Base-by-base conservation (phyloP, 345 rosid species). In the Rhodamnia rubescens region DNA sequence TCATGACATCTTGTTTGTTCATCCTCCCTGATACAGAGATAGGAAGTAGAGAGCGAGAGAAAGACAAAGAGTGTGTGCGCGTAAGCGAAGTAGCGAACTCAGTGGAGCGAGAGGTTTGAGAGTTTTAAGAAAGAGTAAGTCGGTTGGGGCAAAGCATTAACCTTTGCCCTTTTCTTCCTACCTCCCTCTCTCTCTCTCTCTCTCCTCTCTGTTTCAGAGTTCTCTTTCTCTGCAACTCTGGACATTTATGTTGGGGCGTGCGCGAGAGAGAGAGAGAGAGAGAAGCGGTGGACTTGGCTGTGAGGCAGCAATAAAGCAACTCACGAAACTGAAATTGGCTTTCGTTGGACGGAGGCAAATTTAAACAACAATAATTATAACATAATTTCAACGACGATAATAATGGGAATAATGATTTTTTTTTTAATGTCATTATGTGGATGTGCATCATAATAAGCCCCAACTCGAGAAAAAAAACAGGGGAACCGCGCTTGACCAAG, bases 1-100 rank as follows among this genome's bases (percentile, higher is more conserved):
- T 94, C 95, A 90, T 87, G 26, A 89, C 85, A 81, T 95, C 98
- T 89, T 93, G 95, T 84, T 94, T 95, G 87, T 85, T 93, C 98
- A 95, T 95, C 29, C 36, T 88, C 56, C 49, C 61, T 36, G 42
- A 20, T 18, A 36, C 78, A 69, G 26, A 18, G 81, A 55, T 83
- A 84, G 88, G 83, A 85, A 83, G 80, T 53, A 75, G 81, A 53
- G n/a, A 82, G 52, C 83, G 47, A 20, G 20, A 54, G 61, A 54
- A 57, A 85, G 82, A 78, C 69, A 54, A 53, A 85, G 82, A 78
- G 81, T 24, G 15, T 15, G 54, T 3, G 52, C 1, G 58, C 3
- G 21, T 11, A 24, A 42, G 57, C 22, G 42, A 36, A 51, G 82
- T 26, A 20, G 9, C n/a, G 14, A 83, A 74, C 64, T 74, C 57